These are phyloP conservation scores for Myxozyma melibiosi DNA, from an alignment of 805 yeast species.

Conservation along the genomic window DNA sequence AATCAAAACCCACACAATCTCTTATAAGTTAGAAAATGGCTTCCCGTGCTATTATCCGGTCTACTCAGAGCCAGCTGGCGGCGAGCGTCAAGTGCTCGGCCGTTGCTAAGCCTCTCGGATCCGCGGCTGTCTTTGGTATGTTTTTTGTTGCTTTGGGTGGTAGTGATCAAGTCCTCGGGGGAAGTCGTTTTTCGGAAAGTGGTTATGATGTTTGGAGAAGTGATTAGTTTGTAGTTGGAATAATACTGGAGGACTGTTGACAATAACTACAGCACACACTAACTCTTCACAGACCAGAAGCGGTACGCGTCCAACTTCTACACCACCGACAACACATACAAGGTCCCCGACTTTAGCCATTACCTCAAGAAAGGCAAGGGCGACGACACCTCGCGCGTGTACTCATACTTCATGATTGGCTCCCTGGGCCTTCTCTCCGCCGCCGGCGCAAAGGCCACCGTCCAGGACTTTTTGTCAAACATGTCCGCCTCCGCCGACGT, in stretches of 20 bases:
- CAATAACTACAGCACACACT: no score
- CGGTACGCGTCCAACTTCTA: conserved; percentile 29
- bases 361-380: conserved; percentile 72
- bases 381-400: conserved; percentile 78
- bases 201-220: no score
- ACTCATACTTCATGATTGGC: conserved; percentile 97
- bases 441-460: conserved; percentile 92
- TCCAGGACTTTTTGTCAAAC: conserved; percentile 69
- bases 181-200: no score
- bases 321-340: conserved; percentile 36
- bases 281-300: conserved; percentile 26
- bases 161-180: no score
- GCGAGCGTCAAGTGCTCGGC: conserved; percentile 6
- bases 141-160: not conserved
- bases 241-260: no score
- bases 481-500: conserved; percentile 99
- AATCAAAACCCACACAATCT: not conserved
- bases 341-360: conserved; percentile 35
- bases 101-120: conserved; percentile 12
- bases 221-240: no score
- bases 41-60: conserved; percentile 6
- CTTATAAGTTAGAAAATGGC: conserved; percentile 10
- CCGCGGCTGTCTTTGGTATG: conserved; percentile 25
- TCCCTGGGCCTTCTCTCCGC: conserved; percentile 84
- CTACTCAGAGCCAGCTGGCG: conserved; percentile 8